Percentiles rank a stretch among this genome's conserved stretches.
phyloP scores from a whole-genome alignment of 306 rosid species.

The Gleditsia sinensis region DNA sequence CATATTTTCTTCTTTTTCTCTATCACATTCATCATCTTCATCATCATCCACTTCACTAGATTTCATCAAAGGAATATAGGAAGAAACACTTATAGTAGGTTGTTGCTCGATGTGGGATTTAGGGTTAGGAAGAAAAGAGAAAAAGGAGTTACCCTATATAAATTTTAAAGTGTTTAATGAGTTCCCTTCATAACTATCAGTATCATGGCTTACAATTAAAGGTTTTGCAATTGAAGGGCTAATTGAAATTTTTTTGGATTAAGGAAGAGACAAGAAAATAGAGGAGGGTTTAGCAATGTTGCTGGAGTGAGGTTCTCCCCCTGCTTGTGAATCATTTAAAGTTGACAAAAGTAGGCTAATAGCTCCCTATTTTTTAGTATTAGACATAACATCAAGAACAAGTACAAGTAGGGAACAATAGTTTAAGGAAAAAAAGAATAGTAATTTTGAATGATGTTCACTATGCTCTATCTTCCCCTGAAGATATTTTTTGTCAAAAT shows the following conservation, averaged over 20 bases:
- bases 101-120: conserved; percentile 49
- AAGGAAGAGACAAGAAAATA: conserved; percentile 42
- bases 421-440: too few relatives aligned
- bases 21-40: conserved; percentile 24
- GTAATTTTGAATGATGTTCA: too few relatives aligned
- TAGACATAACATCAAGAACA: too few relatives aligned
- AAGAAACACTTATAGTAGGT: conserved; percentile 33
- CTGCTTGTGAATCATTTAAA: too few relatives aligned
- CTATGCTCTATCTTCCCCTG: too few relatives aligned
- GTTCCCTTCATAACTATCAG: neutral
- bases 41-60: conserved; percentile 39
- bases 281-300: neutral
- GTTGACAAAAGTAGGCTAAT: too few relatives aligned
- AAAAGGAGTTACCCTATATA: neutral
- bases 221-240: neutral
- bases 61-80: conserved; percentile 46
- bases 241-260: conserved; percentile 33
- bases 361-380: too few relatives aligned
- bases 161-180: neutral
- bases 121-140: conserved; percentile 50
- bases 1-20: conserved; percentile 46
- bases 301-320: conserved; percentile 10
- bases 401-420: too few relatives aligned
- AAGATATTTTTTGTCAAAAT: too few relatives aligned
- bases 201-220: neutral